Base-by-base conservation (phyloP, 768 basidiomycete species). In the Royoungia palumana region DNA sequence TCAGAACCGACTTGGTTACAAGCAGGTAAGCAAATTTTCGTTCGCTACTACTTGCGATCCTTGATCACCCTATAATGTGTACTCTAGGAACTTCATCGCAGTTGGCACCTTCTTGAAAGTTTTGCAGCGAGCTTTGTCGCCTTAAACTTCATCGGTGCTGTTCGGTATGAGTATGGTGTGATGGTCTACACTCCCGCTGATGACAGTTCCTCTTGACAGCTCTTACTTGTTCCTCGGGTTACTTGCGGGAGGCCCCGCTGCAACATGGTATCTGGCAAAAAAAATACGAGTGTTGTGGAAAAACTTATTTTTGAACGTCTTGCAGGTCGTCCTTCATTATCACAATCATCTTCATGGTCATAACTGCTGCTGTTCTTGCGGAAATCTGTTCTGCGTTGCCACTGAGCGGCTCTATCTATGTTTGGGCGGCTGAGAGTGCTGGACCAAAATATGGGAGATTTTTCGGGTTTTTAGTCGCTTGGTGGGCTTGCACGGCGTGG, bases 401-500 rank as follows among this genome's bases (percentile, higher is more conserved):
- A 5, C 66, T 93, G 42, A 89, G 87, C 47, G 93, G 93, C 3
- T 94, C 91, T 8, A 94, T 96, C 65, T 95, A 94, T 67, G 83
- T 93, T 41, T 95, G 93, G 93, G 89, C 91, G 0, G 92, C 91
- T 16, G 92, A 92, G 62, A 91, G 90, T 60, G 93, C 90, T 5
- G 93, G 93, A 2, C 84, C 84, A 6, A 90, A 89, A 57, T 84
- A 89, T 59, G 90, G 83, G 3, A 78, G 93, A 30, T 87, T 94
- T 68, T 80, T 91, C 55, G 92, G 90, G 1, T 92, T 94, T 70
- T 66, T 91, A 47, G 92, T 94, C 14, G 92, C 92, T 25, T 95
- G 89, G 87, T 95, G 92, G 92, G 76, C 89, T 13, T 85, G 84
- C 49, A 93, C 91, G 1, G 93, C 92, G n/a, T 95, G 93, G 93